Conservation (phyloP, 176 grass and related monocot genomes). For the Triticum monococcum region DNA sequence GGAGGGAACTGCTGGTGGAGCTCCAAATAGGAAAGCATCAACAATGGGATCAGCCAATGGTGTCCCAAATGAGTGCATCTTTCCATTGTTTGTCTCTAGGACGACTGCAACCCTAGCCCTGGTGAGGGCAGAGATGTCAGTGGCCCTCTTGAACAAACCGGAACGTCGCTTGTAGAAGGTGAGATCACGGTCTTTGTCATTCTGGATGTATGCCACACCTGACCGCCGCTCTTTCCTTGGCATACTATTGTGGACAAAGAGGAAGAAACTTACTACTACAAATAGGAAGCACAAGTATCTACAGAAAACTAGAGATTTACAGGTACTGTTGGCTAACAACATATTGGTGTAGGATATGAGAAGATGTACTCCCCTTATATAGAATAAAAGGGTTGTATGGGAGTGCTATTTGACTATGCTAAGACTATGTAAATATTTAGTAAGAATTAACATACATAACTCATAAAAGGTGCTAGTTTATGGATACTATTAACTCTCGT, state of each 20-base stretch:
- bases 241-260: not conserved
- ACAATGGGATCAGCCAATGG: not conserved
- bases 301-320: not conserved
- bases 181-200: not conserved
- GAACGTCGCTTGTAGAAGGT: not conserved
- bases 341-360: not conserved
- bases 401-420: not conserved
- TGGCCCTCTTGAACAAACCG: not conserved
- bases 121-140: not conserved
- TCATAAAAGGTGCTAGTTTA: not conserved
- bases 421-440: not conserved
- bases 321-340: not conserved
- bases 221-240: not conserved
- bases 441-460: not conserved
- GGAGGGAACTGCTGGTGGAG: not conserved
- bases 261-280: not conserved
- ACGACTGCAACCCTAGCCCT: not conserved
- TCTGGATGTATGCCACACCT: not conserved
- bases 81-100: not conserved
- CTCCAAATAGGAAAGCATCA: not conserved
- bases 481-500: not conserved
- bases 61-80: not conserved
- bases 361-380: not conserved
- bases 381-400: not conserved
- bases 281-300: not conserved